These are phyloP conservation scores for Colletotrichum musae DNA, from an alignment of 2,329 filamentous ascomycete species.

Conservation along the genomic window DNA sequence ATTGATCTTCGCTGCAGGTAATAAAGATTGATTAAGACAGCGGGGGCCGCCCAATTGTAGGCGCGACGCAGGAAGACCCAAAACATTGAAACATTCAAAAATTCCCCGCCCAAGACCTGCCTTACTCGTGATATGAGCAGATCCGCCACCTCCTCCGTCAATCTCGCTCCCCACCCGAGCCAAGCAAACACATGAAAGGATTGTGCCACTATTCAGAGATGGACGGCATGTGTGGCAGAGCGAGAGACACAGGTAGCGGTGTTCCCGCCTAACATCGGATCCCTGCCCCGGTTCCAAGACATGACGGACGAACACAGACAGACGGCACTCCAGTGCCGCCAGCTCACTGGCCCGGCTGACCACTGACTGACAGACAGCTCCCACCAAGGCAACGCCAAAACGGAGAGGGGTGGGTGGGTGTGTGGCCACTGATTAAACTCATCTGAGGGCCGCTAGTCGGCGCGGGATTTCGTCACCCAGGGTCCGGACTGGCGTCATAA, in stretches of 20 bases:
- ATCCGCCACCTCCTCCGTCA: too few species aligned
- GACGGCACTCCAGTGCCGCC: neutral
- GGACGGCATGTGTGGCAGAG: neutral
- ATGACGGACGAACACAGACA: neutral
- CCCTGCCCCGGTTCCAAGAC: conserved; percentile 16
- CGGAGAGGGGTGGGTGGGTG: neutral
- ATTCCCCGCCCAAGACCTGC: neutral
- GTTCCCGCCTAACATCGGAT: conserved; percentile 15
- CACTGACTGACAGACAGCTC: neutral
- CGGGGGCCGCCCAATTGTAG: neutral
- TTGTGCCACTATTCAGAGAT: conserved; percentile 25
- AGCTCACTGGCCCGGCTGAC: neutral
- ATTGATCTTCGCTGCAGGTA: conserved; percentile 29
- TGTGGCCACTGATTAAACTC: conserved; percentile 28
- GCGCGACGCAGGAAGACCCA: neutral
- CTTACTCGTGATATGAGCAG: too few species aligned
- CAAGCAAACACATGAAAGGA: neutral
- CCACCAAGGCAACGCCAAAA: neutral
- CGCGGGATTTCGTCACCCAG: conserved; percentile 37
- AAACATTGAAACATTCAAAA: neutral
- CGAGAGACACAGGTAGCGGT: neutral
- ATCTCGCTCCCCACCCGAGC: too few species aligned
- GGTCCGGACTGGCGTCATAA: conserved; percentile 36
- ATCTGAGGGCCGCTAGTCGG: neutral
- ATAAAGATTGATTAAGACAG: conserved; percentile 1